These are phyloP conservation scores for Iberis pinnata DNA, from an alignment of 345 rosid species.

Conservation along the genomic window DNA sequence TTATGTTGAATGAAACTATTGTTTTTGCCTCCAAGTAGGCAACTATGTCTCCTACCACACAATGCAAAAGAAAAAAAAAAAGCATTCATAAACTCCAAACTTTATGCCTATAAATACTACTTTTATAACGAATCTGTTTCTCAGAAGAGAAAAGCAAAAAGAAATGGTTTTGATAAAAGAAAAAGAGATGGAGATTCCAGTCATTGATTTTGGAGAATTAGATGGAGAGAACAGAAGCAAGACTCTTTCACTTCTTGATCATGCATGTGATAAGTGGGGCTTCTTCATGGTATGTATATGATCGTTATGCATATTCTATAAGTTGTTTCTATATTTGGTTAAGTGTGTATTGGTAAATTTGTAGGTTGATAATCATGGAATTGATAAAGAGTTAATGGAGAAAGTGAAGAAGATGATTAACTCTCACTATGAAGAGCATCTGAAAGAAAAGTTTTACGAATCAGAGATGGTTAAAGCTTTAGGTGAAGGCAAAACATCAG, in stretches of 20 bases:
- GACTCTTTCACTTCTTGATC: constrained; percentile 59
- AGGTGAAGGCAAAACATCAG: constrained; percentile 34
- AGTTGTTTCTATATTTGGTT: background rate
- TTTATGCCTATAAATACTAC: constrained; percentile 41
- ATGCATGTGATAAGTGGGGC: constrained; percentile 88
- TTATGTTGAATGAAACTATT: constrained; percentile 15
- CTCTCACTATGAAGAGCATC: constrained; percentile 54
- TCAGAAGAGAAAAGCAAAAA: constrained; percentile 6
- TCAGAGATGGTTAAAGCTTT: constrained; percentile 58
- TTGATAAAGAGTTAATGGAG: constrained; percentile 60
- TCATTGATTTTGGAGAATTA: constrained; percentile 54
- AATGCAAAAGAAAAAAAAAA: background rate
- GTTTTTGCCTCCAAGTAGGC: constrained; percentile 31
- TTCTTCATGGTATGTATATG: constrained; percentile 56
- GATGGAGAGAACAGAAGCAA: constrained; percentile 59
- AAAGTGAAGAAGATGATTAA: constrained; percentile 66
- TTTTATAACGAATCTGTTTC: constrained; percentile 21
- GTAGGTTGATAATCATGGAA: constrained; percentile 80
- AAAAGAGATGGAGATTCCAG: constrained; percentile 53
- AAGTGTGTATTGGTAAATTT: background rate
- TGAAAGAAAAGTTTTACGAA: constrained; percentile 56
- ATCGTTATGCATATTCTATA: constrained; percentile 4
- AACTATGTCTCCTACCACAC: constrained; percentile 18
- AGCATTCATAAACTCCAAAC: background rate
- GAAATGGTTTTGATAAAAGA: constrained; percentile 16